Evolutionary conservation across 306 rosid species (phyloP), one percentile per base, ranked within the genome.

Genomic region (Corylus heterophylla): DNA sequence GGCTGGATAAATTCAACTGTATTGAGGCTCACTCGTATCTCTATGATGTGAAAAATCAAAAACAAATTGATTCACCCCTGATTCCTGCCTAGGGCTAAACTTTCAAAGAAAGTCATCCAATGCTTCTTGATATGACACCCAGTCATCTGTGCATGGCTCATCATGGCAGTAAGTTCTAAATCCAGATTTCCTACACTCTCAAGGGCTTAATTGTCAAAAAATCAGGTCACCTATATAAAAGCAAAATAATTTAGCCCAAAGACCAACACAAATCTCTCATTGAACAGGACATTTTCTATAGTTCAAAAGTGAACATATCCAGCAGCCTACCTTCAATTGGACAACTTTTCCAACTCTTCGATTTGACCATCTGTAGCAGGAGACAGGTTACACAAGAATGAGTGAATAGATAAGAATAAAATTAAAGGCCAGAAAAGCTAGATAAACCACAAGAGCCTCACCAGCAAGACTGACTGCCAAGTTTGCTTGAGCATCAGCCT

Each of bases 401-500:
- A 37, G 16, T 8, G 37, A 22, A 56, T 8, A 35, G 66, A 72
- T 69, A 2, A 2, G 50, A 45, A 75, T 31, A 51, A 74, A 69
- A 45, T 50, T 42, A 75, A 74, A 52, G 68, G 51, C 78, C 27
- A 31, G 25, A 79, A 16, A 73, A 54, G 56, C 12, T 17, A 67
- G 50, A 37, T 7, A 44, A 71, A 74, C 67, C 80, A 78, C 42
- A 61, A 67, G 73, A 74, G 79, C 55, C 89, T 87, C 76, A 93
- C 99, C 97, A n/a, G 86, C 87, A 73, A 95, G 97, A 74, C 77
- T 13, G 77, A 85, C 5, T 12, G 93, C 99, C 85, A 89, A 86
- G 88, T 95, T 95, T 71, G 99, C 97, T 88, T 92, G 89, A 78
- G 89, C 93, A 78, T 95, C 99, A 27, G 98, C 99, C 48, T 91